These are phyloP conservation scores for Salvia splendens DNA, from an alignment of 257 asterid genomes.

Conservation along the genomic window DNA sequence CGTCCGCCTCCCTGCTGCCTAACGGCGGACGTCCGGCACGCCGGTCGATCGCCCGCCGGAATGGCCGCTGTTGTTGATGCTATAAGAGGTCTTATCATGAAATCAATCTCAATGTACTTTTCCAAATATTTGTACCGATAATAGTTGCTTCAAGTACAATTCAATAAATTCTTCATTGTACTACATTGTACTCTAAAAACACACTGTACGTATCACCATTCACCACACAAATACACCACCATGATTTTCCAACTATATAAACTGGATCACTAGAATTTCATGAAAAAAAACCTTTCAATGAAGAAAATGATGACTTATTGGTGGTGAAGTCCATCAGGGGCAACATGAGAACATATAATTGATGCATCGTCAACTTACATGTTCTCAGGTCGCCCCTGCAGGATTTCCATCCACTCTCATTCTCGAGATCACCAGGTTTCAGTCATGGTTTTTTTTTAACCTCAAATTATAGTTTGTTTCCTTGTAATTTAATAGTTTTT, in stretches of 20 bases:
- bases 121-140: slow-evolving; percentile 22
- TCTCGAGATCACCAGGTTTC: too few species aligned
- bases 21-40: too few species aligned
- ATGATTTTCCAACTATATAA: slow-evolving; percentile 24
- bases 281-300: neutral
- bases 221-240: neutral
- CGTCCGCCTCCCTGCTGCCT: too few species aligned
- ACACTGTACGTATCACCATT: slow-evolving; percentile 14
- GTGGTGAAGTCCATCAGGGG: slow-evolving; percentile 38
- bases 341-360: slow-evolving; percentile 41
- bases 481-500: too few species aligned
- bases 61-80: too few species aligned
- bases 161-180: slow-evolving; percentile 6
- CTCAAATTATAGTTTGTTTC: too few species aligned
- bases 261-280: neutral
- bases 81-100: too few species aligned
- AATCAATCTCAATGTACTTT: too few species aligned
- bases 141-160: slow-evolving; percentile 23
- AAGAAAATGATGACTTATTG: neutral
- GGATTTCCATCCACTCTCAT: slow-evolving; percentile 33
- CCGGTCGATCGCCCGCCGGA: too few species aligned
- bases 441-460: too few species aligned
- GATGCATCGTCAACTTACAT: slow-evolving; percentile 5
- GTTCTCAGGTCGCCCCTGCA: slow-evolving; percentile 54
- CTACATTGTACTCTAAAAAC: slow-evolving; percentile 24